Base-by-base conservation (phyloP, 331 rosid species). In the Stylosanthes scabra region DNA sequence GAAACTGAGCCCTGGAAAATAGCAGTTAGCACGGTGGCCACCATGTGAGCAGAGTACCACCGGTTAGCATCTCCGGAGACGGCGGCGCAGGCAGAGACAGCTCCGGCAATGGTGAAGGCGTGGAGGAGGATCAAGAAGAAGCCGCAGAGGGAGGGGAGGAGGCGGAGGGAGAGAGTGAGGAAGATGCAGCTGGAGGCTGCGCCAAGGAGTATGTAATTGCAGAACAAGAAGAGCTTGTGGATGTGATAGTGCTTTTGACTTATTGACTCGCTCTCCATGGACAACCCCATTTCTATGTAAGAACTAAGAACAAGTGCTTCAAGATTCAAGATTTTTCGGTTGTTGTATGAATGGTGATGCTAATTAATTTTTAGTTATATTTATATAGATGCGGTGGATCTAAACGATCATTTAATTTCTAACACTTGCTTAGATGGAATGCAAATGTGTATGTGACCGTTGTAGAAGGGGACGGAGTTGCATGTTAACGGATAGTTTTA, bases 161-260 rank as follows among this genome's bases (percentile, higher is more conserved):
- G 91, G 27, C 96, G 85, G 45, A 91, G 97, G 0, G 97, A 91
- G 49, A 91, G 91, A 11, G 96, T 89, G 66, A 91, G 93, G 84
- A 91, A 91, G 74, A 89, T 88, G 88, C 97, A 91, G 61, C 91
- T 84, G n/a, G 96, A 84, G 51, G 97, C 96, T 31, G 96, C 89
- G 0, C 89, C 91, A 10, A 89, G 78, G 37, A 91, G 88, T 6
- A 91, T 76, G 88, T 91, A 91, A 90, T 89, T 91, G 84, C 96
- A 83, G 72, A 91, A 78, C 11, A 91, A 82, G 78, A 91, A 89
- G 16, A 79, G 68, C 61, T 87, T 91, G 78, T 91, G 96, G 71
- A 85, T 88, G 84, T 84, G 76, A 88, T 76, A 77, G 34, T 86
- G 82, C 4, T 34, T 68, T 4, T 49, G 78, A 2, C 66, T 27